Conservation (phyloP, 805 yeast genomes). For the Wickerhamomyces canadensis region DNA sequence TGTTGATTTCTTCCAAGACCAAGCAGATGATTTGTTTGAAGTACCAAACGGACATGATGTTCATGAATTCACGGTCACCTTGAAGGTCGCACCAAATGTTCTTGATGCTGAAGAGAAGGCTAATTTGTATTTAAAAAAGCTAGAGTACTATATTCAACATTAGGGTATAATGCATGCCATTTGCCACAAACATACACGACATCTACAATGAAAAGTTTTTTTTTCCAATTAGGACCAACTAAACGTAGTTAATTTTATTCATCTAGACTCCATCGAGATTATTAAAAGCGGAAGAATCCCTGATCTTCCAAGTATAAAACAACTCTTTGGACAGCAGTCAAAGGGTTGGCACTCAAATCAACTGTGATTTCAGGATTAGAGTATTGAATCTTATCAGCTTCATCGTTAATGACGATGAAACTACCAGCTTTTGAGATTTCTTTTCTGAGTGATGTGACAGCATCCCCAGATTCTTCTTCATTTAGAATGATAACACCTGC, state of each 20-base stretch:
- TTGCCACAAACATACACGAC: too few relatives aligned
- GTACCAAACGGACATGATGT: too few relatives aligned
- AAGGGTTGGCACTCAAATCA: constrained; percentile 48
- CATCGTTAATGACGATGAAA: constrained; percentile 42
- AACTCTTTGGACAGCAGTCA: constrained; percentile 69
- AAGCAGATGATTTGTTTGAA: constrained; percentile 23
- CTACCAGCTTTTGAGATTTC: constrained; percentile 41
- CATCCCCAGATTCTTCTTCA: constrained; percentile 10
- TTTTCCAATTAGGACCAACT: too few relatives aligned
- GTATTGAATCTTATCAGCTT: constrained; percentile 29
- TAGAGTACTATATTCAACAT: constrained; percentile 10
- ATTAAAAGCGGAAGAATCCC: constrained; percentile 63
- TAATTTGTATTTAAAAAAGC: constrained; percentile 17
- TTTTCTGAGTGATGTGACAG: constrained; percentile 8
- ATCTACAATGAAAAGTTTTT: too few relatives aligned
- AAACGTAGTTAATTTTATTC: too few relatives aligned
- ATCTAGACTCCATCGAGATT: too few relatives aligned
- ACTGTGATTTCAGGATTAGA: constrained; percentile 53
- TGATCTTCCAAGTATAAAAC: constrained; percentile 71
- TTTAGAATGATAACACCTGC: constrained; percentile 75
- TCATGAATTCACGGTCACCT: constrained; percentile 29
- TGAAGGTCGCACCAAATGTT: constrained; percentile 31
- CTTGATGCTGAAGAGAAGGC: constrained; percentile 44
- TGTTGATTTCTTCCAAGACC: constrained; percentile 12
- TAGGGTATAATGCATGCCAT: too few relatives aligned